phyloP scores from a whole-genome alignment of 331 rosid species.

The Erythrophleum ivorense region DNA sequence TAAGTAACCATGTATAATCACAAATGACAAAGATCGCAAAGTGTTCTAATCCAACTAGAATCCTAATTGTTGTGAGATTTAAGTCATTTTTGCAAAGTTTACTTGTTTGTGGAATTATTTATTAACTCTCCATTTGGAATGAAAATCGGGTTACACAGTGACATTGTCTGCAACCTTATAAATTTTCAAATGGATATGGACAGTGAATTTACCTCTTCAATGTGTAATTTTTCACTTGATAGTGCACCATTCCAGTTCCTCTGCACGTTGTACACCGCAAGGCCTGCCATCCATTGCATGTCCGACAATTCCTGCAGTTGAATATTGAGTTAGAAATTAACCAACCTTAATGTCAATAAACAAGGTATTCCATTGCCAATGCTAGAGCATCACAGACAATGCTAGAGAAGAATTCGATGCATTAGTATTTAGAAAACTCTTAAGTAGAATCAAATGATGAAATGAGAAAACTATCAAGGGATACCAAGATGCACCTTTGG shows the following conservation, averaged over 20 bases:
- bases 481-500: slow-evolving; percentile 68
- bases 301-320: slow-evolving; percentile 68
- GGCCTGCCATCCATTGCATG: slow-evolving; percentile 98
- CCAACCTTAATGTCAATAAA: slow-evolving; percentile 27
- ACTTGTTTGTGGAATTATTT: too few relatives aligned
- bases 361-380: neutral
- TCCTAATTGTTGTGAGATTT: neutral
- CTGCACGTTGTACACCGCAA: slow-evolving; percentile 86
- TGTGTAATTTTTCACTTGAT: slow-evolving; percentile 80
- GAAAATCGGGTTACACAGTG: neutral
- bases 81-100: too few relatives aligned
- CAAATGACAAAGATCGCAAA: slow-evolving; percentile 27
- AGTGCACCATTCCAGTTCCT: slow-evolving; percentile 91
- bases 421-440: slow-evolving; percentile 2
- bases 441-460: neutral
- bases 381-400: neutral
- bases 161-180: slow-evolving; percentile 15
- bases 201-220: slow-evolving; percentile 60
- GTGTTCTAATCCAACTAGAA: slow-evolving; percentile 20
- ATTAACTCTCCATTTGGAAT: neutral
- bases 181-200: slow-evolving; percentile 23
- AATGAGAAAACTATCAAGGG: slow-evolving; percentile 32
- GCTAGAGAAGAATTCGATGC: neutral
- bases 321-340: slow-evolving; percentile 39
- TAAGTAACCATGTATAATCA: slow-evolving; percentile 4